phyloP scores from a whole-genome alignment of 495 filamentous ascomycete genomes.

The Immersiella caudata region DNA sequence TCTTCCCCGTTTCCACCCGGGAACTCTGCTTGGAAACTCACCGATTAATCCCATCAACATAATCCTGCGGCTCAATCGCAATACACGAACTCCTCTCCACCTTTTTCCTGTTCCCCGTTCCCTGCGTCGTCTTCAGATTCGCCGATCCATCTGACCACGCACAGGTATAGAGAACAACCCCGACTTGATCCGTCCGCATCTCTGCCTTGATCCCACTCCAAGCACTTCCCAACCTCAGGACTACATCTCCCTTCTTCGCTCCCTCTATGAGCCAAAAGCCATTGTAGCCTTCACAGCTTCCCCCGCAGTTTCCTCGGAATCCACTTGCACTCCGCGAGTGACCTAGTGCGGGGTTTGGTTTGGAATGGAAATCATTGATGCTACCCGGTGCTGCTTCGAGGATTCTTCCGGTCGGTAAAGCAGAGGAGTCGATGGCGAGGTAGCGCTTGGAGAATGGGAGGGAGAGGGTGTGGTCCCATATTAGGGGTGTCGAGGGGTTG shows the following conservation, averaged over 20 bases:
- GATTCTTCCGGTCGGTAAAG: slow-evolving; percentile 70
- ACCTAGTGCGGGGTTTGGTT: slow-evolving; percentile 63
- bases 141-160: slow-evolving; percentile 63
- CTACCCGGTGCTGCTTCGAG: slow-evolving; percentile 51
- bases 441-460: slow-evolving; percentile 69
- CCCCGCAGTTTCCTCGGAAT: slow-evolving; percentile 64
- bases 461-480: slow-evolving; percentile 68
- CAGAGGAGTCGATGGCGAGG: slow-evolving; percentile 63
- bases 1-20: too few species aligned
- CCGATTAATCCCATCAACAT: slow-evolving; percentile 75
- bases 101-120: slow-evolving; percentile 52
- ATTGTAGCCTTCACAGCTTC: slow-evolving; percentile 71
- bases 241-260: slow-evolving; percentile 54
- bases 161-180: slow-evolving; percentile 68
- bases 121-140: slow-evolving; percentile 60
- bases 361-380: slow-evolving; percentile 68
- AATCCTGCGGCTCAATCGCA: slow-evolving; percentile 61
- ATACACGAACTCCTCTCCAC: slow-evolving; percentile 57
- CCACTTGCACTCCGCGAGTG: slow-evolving; percentile 54
- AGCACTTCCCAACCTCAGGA: slow-evolving; percentile 56
- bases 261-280: slow-evolving; percentile 69
- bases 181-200: slow-evolving; percentile 66
- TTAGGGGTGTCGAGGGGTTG: slow-evolving; percentile 53
- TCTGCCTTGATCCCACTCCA: slow-evolving; percentile 67
- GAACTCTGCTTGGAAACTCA: slow-evolving; percentile 31